Base-by-base conservation (phyloP, 192 early-diverging fungal species). In the Backusella circina region DNA sequence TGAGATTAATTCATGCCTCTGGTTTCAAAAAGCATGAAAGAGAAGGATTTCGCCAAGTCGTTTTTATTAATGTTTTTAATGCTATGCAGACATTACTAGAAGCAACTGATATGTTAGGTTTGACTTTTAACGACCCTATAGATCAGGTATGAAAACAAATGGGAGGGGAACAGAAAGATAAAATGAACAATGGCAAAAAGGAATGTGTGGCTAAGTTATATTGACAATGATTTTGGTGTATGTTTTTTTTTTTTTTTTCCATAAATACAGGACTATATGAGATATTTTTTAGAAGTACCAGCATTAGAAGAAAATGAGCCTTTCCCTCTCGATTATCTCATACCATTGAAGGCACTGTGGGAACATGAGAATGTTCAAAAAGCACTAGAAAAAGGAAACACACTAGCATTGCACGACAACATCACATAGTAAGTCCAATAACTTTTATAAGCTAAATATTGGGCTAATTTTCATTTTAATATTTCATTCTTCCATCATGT, bases 131-230 rank as follows among this genome's bases (percentile, higher is more conserved):
- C 0, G n/a, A 68, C 9, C 6, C 18, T 10, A 28, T 28, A 18
- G n/a, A n/a, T 26, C 10, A 61, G 87, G 32, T 95, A 91, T 84
- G 87, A 91, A 79, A 85, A 35, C 84, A 95, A 73, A 82, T 88
- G 8, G 84, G 85, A 39, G 85, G 93, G 30, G 91, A 97, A 70
- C 79, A 93, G 86, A 86, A 89, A 91, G 8, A 93, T 93, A n/a
- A 85, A 85, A 71, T 83, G 5, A 28, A 23, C 44, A 47, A 47
- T 47, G 44, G 44, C 93, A 28, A 89, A 87, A 7, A 78, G 87
- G 32, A 91, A n/a, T 47, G 93, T 72, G 86, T 93, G 65, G 93
- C 90, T 26, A 86, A 84, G 12, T 13, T 68, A 28, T 36, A 68
- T 12, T 13, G 35, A 37, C 18, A 10, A 36, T 37, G 15, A 23